Conservation (phyloP, 1,284 basidiomycete species). For the Sanghuangporus sanghuang region DNA sequence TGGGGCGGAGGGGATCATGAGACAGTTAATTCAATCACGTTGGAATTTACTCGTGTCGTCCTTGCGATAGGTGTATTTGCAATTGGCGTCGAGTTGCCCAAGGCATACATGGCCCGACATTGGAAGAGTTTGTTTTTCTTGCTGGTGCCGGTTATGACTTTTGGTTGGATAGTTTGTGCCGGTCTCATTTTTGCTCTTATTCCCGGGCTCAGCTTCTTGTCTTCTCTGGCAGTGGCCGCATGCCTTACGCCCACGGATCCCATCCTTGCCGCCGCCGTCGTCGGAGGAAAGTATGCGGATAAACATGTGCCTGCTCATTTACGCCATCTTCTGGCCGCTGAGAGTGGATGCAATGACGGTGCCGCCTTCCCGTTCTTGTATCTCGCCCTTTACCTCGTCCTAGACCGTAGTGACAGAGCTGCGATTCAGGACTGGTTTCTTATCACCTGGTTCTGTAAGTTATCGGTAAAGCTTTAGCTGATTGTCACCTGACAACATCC, state of each 20-base stretch:
- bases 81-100: conserved; percentile 93
- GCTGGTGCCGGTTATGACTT: conserved; percentile 86
- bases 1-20: conserved; percentile 66
- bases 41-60: conserved; percentile 94
- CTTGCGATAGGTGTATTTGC: conserved; percentile 98
- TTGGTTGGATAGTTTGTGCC: conserved; percentile 91
- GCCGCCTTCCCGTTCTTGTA: conserved; percentile 97
- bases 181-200: conserved; percentile 87
- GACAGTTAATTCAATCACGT: conserved; percentile 65
- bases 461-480: conserved; percentile 11
- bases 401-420: conserved; percentile 60
- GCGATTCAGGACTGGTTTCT: conserved; percentile 84
- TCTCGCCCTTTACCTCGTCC: conserved; percentile 85
- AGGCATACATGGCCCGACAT: conserved; percentile 87
- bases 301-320: conserved; percentile 97
- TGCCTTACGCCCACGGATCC: conserved; percentile 97
- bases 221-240: conserved; percentile 84
- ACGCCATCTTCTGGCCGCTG: conserved; percentile 85
- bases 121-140: conserved; percentile 89
- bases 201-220: conserved; percentile 82
- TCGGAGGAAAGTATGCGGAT: conserved; percentile 97
- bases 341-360: conserved; percentile 92
- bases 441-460: conserved; percentile 77
- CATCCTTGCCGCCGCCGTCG: conserved; percentile 83
- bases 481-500: neutral